Conservation (phyloP, 345 rosid species). For the Schrenkiella parvula region DNA sequence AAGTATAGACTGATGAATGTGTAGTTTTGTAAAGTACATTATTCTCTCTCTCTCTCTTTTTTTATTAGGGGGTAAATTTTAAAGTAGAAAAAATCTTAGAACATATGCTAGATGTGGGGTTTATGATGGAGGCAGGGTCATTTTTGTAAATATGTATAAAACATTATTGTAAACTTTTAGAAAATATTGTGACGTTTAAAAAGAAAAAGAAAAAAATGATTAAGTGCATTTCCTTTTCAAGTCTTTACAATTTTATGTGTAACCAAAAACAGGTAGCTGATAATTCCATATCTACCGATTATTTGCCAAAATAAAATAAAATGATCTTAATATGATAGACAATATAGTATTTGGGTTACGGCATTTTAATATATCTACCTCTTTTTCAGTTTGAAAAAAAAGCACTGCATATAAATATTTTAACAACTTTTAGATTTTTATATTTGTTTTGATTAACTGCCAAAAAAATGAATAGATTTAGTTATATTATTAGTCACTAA, state of each 20-base stretch:
- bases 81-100: not conserved
- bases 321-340: not conserved
- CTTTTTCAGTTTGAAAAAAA: not conserved
- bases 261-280: slow-evolving; percentile 2
- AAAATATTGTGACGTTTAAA: slow-evolving; percentile 11
- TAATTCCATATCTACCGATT: not conserved
- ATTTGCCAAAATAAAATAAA: not conserved
- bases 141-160: slow-evolving; percentile 3
- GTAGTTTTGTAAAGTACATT: not conserved
- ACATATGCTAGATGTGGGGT: slow-evolving; percentile 30
- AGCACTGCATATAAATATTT: not conserved
- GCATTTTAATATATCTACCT: not conserved
- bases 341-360: not conserved
- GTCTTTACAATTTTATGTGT: not conserved
- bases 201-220: not conserved
- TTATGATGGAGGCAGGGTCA: slow-evolving; percentile 14
- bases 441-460: not conserved
- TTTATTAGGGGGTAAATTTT: not conserved
- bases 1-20: not conserved
- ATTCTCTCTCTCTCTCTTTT: not conserved
- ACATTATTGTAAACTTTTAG: slow-evolving; percentile 4
- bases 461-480: not conserved
- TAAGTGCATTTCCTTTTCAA: slow-evolving; percentile 25
- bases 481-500: not conserved
- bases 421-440: not conserved